Percentiles rank a stretch among this genome's conserved stretches.
phyloP scores from a whole-genome alignment of 495 filamentous ascomycete species.

The Apiosordaria backusii region DNA sequence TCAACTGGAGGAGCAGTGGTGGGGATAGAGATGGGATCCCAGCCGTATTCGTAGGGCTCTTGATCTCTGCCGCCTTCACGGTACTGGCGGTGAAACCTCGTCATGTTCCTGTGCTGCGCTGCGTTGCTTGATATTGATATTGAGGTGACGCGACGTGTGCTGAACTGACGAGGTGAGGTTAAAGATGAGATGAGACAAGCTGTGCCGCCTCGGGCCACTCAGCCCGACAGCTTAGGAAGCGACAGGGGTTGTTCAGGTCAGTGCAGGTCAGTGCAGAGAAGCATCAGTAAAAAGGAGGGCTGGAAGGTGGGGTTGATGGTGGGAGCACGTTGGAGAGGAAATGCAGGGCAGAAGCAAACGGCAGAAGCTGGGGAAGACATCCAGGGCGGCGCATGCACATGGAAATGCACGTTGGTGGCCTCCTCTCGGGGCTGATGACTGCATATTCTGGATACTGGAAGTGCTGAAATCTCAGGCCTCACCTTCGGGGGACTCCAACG shows the following conservation, averaged over 20 bases:
- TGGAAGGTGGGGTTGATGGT: background rate
- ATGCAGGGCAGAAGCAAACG: background rate
- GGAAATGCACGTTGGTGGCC: background rate
- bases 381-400: background rate
- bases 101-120: background rate
- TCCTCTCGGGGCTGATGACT: background rate
- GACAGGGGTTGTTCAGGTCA: slow-evolving; percentile 1
- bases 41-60: slow-evolving; percentile 1
- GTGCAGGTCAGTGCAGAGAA: background rate
- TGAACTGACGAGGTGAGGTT: slow-evolving; percentile 8
- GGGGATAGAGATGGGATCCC: background rate
- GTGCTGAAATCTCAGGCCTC: background rate
- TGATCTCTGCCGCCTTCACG: background rate
- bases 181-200: slow-evolving; percentile 11
- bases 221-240: background rate
- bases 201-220: background rate
- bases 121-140: background rate
- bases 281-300: background rate
- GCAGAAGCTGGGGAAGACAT: background rate
- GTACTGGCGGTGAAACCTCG: background rate
- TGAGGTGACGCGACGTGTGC: background rate
- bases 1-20: background rate
- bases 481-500: background rate
- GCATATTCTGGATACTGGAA: background rate
- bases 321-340: background rate